Conservation (phyloP, 768 basidiomycete genomes). For the Boletus reticuloceps region DNA sequence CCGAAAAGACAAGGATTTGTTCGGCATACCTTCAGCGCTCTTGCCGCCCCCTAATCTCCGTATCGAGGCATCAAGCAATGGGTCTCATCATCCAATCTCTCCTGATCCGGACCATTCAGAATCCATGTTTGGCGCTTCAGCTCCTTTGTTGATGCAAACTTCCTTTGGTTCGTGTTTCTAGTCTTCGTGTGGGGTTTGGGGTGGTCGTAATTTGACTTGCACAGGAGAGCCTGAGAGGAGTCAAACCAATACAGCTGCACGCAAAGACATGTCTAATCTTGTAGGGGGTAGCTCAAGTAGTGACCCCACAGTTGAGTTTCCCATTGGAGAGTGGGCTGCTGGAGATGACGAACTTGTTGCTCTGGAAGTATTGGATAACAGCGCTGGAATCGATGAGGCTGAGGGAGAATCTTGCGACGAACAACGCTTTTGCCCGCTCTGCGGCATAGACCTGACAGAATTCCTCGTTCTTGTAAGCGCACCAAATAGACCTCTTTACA, state of each 20-base stretch:
- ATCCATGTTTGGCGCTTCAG: conserved; percentile 19
- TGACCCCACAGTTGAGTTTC: conserved; percentile 9
- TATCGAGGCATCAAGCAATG: background rate
- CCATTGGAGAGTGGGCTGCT: conserved; percentile 60
- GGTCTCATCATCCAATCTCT: background rate
- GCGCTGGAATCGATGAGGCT: conserved; percentile 19
- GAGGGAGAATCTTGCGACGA: conserved; percentile 14
- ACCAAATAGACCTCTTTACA: conserved; percentile 19
- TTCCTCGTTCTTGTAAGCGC: conserved; percentile 18
- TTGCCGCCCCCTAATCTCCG: conserved; percentile 5
- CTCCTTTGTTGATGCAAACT: conserved; percentile 10
- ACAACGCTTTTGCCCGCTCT: conserved; percentile 26
- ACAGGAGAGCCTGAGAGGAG: background rate
- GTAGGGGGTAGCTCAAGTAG: background rate
- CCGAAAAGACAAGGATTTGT: conserved; percentile 4
- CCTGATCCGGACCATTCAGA: background rate
- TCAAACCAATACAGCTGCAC: background rate
- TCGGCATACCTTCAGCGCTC: conserved; percentile 28
- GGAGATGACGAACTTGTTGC: conserved; percentile 66
- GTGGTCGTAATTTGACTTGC: background rate
- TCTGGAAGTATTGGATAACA: conserved; percentile 29
- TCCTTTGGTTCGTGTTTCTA: conserved; percentile 13
- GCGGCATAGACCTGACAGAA: conserved; percentile 13
- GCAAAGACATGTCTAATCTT: background rate
- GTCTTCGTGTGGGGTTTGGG: background rate